Percentiles rank a stretch among this genome's conserved stretches.
Conservation (phyloP, 805 yeast species). For the Wickerhamiella occidentalis region DNA sequence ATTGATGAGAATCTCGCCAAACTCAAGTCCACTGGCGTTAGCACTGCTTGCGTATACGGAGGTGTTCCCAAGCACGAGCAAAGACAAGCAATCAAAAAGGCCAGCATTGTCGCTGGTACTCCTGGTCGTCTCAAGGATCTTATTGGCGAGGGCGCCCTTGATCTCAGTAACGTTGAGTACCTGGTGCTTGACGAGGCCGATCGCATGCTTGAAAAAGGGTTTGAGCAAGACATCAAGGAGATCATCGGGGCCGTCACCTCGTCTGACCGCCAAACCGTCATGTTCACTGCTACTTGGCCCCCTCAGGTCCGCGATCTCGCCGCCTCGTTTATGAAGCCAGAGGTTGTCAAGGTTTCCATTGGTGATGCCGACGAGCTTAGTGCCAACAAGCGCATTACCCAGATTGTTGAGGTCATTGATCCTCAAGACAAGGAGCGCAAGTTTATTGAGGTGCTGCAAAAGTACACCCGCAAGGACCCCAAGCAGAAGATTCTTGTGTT, state of each 20-base stretch:
- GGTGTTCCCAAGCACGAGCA: conserved; percentile 96
- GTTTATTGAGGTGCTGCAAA: conserved; percentile 55
- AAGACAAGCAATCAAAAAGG: conserved; percentile 49
- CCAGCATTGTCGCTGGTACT: conserved; percentile 84
- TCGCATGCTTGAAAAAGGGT: conserved; percentile 96
- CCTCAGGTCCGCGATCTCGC: conserved; percentile 93
- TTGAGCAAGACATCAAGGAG: conserved; percentile 86
- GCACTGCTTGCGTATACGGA: conserved; percentile 83
- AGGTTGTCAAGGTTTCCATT: conserved; percentile 80
- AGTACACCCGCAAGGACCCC: conserved; percentile 44
- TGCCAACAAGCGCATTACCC: conserved; percentile 90
- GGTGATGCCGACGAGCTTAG: conserved; percentile 90
- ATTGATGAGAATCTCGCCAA: conserved; percentile 67
- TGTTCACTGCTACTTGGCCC: conserved; percentile 99
- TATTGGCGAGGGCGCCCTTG: conserved; percentile 74
- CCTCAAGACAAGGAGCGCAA: conserved; percentile 68
- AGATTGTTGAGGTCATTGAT: conserved; percentile 85
- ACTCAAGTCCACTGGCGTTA: conserved; percentile 49
- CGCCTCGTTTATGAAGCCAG: conserved; percentile 55
- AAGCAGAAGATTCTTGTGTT: conserved; percentile 75
- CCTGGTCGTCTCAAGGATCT: conserved; percentile 96
- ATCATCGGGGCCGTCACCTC: conserved; percentile 51
- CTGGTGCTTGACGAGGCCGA: conserved; percentile 95
- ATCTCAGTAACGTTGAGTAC: conserved; percentile 54
- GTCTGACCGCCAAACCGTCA: conserved; percentile 69